Conservation (phyloP, 1,139 yeast genomes). For the Debaryomycetaceae sp. region DNA sequence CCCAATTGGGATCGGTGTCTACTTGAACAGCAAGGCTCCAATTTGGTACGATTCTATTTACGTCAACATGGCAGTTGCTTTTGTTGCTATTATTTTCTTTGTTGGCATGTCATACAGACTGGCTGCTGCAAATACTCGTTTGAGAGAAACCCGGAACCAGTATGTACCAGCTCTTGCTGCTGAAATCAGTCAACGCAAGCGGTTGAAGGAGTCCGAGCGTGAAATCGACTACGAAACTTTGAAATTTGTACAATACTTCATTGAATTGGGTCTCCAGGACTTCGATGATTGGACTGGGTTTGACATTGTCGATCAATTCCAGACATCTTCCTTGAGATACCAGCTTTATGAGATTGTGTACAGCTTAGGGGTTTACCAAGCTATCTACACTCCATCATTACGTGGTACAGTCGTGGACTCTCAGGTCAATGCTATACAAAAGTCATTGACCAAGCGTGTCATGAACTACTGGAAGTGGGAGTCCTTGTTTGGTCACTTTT, state of each 20-base stretch:
- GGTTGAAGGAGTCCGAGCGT: conserved; percentile 1
- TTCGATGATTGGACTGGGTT: conserved; percentile 3
- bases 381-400: too few relatives aligned
- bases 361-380: neutral
- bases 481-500: conserved; percentile 5
- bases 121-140: neutral
- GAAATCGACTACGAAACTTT: conserved; percentile 3
- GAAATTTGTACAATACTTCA: conserved; percentile 3
- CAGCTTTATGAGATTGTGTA: conserved; percentile 1
- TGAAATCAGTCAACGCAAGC: neutral
- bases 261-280: conserved; percentile 3
- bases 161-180: neutral
- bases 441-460: conserved; percentile 4
- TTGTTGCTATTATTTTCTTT: neutral
- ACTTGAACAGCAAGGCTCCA: neutral
- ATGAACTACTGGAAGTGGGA: conserved; percentile 7
- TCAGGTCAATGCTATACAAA: conserved; percentile 1
- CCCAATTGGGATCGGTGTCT: neutral
- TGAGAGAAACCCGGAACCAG: neutral
- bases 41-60: neutral
- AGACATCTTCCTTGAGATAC: conserved; percentile 2
- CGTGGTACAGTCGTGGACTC: too few relatives aligned
- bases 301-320: conserved; percentile 3
- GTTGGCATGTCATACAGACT: neutral
- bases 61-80: neutral